phyloP scores from a whole-genome alignment of 164 flowering plant species.

The Umbilicus rupestris region DNA sequence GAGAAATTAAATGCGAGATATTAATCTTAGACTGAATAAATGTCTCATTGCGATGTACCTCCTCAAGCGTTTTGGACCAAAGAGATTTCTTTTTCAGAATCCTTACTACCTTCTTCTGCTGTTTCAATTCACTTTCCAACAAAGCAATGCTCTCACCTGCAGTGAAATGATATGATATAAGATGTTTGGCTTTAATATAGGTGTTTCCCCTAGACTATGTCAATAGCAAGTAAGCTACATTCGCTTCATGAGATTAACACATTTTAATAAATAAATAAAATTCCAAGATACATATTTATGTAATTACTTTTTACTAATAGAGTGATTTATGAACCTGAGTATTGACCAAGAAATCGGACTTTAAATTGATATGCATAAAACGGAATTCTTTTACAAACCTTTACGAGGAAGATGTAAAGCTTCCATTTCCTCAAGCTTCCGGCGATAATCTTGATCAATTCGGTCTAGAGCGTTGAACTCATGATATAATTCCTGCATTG shows the following conservation, averaged over 20 bases:
- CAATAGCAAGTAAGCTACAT: neutral
- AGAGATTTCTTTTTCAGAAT: slow-evolving; percentile 70
- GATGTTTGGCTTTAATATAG: neutral
- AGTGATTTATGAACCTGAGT: neutral
- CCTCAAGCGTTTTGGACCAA: slow-evolving; percentile 64
- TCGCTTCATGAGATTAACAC: neutral
- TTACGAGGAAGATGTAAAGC: slow-evolving; percentile 41
- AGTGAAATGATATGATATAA: slow-evolving; percentile 8
- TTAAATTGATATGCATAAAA: neutral
- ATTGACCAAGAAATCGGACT: neutral
- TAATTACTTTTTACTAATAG: no score
- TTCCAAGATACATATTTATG: neutral
- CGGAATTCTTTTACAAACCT: slow-evolving; percentile 24
- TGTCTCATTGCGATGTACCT: slow-evolving; percentile 25
- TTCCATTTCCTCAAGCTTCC: slow-evolving; percentile 40
- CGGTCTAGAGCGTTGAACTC: slow-evolving; percentile 53
- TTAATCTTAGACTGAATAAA: neutral
- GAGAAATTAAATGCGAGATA: neutral
- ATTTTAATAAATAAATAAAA: no score
- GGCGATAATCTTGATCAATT: slow-evolving; percentile 53
- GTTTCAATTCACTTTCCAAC: slow-evolving; percentile 52
- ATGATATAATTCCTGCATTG: slow-evolving; percentile 55
- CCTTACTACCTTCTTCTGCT: slow-evolving; percentile 61
- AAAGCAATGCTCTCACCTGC: slow-evolving; percentile 52
- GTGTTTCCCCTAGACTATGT: neutral